Conservation (phyloP, 192 early-diverging fungal genomes). For the Entomortierella chlamydospora region DNA sequence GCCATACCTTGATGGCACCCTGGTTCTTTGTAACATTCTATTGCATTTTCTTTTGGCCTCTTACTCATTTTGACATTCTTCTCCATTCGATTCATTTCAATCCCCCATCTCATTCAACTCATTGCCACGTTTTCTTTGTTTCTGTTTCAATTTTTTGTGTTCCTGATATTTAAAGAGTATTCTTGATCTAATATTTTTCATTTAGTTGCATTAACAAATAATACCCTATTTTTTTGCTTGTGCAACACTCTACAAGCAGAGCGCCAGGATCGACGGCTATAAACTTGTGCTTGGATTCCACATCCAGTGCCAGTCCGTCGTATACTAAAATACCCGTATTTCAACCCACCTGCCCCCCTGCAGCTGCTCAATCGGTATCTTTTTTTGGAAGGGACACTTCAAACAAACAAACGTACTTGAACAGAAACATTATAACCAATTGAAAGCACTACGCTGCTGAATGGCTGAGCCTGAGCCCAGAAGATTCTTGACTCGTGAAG, state of each 20-base stretch:
- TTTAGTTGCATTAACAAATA: not conserved
- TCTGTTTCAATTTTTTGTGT: not conserved
- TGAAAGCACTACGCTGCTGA: conserved; percentile 2
- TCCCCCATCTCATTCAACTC: not conserved
- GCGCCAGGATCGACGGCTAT: not conserved
- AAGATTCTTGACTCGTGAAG: conserved; percentile 13
- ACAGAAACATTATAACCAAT: too few relatives aligned
- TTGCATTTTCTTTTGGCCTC: not conserved
- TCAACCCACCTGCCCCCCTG: too few relatives aligned
- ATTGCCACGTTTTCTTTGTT: not conserved
- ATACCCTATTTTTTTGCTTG: not conserved
- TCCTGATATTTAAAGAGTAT: too few relatives aligned
- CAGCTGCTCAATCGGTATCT: too few relatives aligned
- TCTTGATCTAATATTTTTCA: too few relatives aligned
- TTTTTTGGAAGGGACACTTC: too few relatives aligned
- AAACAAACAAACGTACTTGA: too few relatives aligned
- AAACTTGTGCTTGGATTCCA: too few relatives aligned
- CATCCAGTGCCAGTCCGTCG: too few relatives aligned
- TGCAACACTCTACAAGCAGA: not conserved
- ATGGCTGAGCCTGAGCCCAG: conserved; percentile 29
- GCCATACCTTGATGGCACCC: not conserved
- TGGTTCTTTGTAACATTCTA: not conserved
- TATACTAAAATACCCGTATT: too few relatives aligned
- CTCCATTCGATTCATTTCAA: not conserved
- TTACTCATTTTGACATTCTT: not conserved